Evolutionary conservation across 805 yeast genomes (phyloP), one percentile per base, ranked within the genome.

Genomic region (Ascoidea rubescens): DNA sequence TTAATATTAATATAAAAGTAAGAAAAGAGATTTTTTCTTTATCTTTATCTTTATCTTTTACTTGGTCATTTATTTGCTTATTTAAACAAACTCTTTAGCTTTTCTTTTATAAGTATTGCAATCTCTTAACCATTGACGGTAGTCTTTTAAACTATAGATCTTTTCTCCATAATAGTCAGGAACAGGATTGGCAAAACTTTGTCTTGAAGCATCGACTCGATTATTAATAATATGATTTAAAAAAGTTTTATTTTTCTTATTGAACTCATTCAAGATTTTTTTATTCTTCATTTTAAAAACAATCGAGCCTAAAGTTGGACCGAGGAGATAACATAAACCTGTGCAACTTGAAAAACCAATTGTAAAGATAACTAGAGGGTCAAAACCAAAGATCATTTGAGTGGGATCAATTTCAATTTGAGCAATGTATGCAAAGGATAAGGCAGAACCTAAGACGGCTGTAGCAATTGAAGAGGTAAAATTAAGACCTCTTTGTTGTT

Each of bases 121-220:
- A 67, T 93, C 98, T 62, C 98, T 80, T 61, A 93, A 74, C 99
- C 99, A 93, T 66, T 87, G 93, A 69, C 89, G 85, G 69, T 93
- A 93, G 58, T 80, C 90, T 59, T 79, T 78, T 62, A 91, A 68
- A 51, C 95, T 84, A 51, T 88, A 87, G 56, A 93, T 90, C 67
- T 87, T 87, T 70, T 93, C 99, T 46, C 99, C 99, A 64, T 93
- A 93, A 69, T 89, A 93, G 67, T 93, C 99, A n/a, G 97, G 96
- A 48, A 93, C 95, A 12, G 98, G 98, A 68, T 91, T 93, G 52
- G 86, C 77, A 68, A 89, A 84, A 62, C 89, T 80, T 69, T 90
- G 96, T 53, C 85, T 80, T 17, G 90, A 77, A 21, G 99, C 96
- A 70, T 93, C 96, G 33, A 90, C 97, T 61, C 99, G 76, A 67